phyloP scores from a whole-genome alignment of 1,284 basidiomycete species.

The Vanrija sp. region DNA sequence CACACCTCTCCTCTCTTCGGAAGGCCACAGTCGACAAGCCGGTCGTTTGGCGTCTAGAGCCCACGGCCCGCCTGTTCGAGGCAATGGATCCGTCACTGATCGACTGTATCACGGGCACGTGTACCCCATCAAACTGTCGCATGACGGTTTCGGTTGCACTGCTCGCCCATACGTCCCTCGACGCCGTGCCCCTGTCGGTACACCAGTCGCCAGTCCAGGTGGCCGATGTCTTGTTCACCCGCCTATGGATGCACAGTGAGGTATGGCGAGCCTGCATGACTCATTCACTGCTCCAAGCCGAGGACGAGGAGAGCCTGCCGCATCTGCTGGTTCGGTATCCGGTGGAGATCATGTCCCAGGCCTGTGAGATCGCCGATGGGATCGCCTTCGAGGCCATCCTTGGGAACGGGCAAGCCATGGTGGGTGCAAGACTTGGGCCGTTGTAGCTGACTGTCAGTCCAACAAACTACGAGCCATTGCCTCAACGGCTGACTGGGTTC shows the following conservation, averaged over 20 bases:
- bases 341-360: background rate
- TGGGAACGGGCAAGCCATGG: background rate
- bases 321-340: background rate
- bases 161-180: background rate
- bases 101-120: background rate
- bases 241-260: constrained; percentile 1
- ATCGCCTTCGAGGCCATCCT: background rate
- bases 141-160: background rate
- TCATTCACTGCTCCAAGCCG: background rate
- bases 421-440: background rate
- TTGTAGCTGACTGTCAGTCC: background rate
- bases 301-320: too few species aligned
- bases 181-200: background rate
- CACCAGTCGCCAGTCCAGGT: background rate
- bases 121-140: background rate
- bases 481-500: background rate
- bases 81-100: background rate
- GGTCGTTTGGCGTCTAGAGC: background rate
- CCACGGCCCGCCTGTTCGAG: background rate
- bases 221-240: background rate
- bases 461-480: background rate
- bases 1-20: background rate
- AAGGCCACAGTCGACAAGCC: too few species aligned
- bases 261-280: constrained; percentile 1
- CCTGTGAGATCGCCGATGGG: background rate